Evolutionary conservation across 2,329 filamentous ascomycete genomes (phyloP).

Genomic region (Fusarium sp.): DNA sequence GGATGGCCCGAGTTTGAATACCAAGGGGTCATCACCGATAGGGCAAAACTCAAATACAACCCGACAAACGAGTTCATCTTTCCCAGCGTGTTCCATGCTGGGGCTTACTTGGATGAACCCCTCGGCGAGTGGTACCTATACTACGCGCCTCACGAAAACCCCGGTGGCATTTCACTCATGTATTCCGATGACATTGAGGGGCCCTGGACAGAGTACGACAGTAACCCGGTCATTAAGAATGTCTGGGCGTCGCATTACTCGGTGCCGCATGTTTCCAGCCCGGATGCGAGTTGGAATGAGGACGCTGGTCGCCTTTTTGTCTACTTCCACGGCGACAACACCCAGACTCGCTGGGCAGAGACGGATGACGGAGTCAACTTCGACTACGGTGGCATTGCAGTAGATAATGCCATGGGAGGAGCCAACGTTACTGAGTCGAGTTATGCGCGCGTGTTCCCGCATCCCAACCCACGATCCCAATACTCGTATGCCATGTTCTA

Average conservation of each 20-base stretch:
- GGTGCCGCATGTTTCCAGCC: conserved; percentile 34
- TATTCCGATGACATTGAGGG: conserved; percentile 40
- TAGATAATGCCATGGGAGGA: conserved; percentile 43
- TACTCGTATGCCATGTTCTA: conserved; percentile 49
- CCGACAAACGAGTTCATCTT: conserved; percentile 49
- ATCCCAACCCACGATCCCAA: conserved; percentile 37
- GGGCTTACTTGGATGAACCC: conserved; percentile 33
- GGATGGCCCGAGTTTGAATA: conserved; percentile 44
- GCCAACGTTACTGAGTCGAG: conserved; percentile 45
- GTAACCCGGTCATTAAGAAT: conserved; percentile 26
- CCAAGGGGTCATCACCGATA: conserved; percentile 44
- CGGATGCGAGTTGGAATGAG: conserved; percentile 26
- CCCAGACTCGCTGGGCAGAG: conserved; percentile 25
- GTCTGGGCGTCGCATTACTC: conserved; percentile 29
- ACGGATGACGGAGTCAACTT: conserved; percentile 25
- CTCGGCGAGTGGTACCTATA: conserved; percentile 48
- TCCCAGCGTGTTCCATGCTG: conserved; percentile 46
- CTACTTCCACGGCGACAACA: conserved; percentile 35
- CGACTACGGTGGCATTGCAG: conserved; percentile 33
- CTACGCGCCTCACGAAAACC: conserved; percentile 49
- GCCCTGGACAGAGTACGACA: conserved; percentile 23
- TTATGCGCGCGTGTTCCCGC: conserved; percentile 46
- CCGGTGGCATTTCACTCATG: conserved; percentile 42
- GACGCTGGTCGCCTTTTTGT: conserved; percentile 18
- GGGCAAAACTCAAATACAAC: conserved; percentile 41